These are phyloP conservation scores for Metschnikowia santaceciliae DNA, from an alignment of 805 yeast genomes.

Conservation along the genomic window DNA sequence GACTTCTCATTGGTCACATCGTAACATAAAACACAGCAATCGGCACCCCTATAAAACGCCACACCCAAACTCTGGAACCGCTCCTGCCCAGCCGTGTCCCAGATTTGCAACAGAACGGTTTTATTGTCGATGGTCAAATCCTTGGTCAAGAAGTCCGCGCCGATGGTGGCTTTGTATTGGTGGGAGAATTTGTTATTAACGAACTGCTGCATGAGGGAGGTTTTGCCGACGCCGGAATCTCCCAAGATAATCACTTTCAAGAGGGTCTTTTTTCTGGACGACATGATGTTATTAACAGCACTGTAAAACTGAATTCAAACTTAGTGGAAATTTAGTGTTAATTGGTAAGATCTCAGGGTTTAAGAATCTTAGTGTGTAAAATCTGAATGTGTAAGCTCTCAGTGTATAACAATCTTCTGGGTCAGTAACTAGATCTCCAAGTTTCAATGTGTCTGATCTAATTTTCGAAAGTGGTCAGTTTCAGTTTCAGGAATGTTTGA, in stretches of 20 bases:
- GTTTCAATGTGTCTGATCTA: too few species aligned
- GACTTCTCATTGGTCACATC: constrained; percentile 95
- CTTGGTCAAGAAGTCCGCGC: constrained; percentile 94
- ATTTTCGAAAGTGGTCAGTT: too few species aligned
- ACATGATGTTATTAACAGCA: constrained; percentile 29
- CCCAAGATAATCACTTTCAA: constrained; percentile 89
- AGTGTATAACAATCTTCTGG: too few species aligned
- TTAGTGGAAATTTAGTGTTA: too few species aligned
- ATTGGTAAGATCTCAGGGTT: too few species aligned
- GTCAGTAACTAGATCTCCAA: too few species aligned
- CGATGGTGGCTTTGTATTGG: constrained; percentile 96
- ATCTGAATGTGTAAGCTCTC: too few species aligned
- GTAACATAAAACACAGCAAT: constrained; percentile 93
- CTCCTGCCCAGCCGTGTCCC: constrained; percentile 51
- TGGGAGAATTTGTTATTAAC: constrained; percentile 92
- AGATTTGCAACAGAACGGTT: constrained; percentile 76
- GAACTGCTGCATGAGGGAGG: constrained; percentile 95
- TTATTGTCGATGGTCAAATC: constrained; percentile 84
- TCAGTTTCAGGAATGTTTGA: too few species aligned
- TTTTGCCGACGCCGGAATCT: constrained; percentile 97
- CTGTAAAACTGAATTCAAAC: too few species aligned
- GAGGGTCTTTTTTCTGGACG: constrained; percentile 68
- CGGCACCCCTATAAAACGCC: constrained; percentile 96
- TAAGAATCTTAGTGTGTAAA: too few species aligned
- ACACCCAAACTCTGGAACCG: constrained; percentile 95